Conservation (phyloP, 805 yeast genomes). For the Cyberlindnera euphorbiiphila region DNA sequence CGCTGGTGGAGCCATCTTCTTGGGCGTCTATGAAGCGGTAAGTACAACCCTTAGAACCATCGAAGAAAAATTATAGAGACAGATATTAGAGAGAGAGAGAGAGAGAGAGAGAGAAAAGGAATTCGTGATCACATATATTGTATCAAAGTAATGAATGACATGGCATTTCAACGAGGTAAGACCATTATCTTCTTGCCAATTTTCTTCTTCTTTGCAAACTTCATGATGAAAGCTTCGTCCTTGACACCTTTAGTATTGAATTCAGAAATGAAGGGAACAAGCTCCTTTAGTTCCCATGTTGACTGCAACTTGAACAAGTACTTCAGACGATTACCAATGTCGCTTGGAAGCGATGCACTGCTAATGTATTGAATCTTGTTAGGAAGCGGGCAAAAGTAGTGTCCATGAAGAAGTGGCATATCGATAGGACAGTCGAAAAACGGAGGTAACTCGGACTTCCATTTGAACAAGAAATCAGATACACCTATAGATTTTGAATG, state of each 20-base stretch:
- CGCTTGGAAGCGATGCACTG: constrained; percentile 42
- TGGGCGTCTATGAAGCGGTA: constrained; percentile 82
- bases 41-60: constrained; percentile 16
- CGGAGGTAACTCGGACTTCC: constrained; percentile 63
- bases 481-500: constrained; percentile 28
- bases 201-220: constrained; percentile 53
- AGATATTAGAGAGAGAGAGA: too few species aligned
- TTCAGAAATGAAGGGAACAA: constrained; percentile 60
- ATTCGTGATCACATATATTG: too few species aligned
- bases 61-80: constrained; percentile 3
- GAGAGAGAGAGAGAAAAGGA: too few species aligned
- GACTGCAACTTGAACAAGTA: constrained; percentile 50
- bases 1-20: constrained; percentile 96
- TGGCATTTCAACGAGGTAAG: constrained; percentile 28
- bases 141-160: too few species aligned
- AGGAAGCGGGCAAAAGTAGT: constrained; percentile 44
- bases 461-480: constrained; percentile 57
- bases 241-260: constrained; percentile 50
- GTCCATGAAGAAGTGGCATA: constrained; percentile 50
- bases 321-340: constrained; percentile 46
- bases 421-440: constrained; percentile 59
- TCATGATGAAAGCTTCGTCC: constrained; percentile 56
- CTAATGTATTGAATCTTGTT: constrained; percentile 52
- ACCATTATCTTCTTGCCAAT: constrained; percentile 40
- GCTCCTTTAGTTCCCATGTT: constrained; percentile 58